A percentile compares a stretch with the other conserved stretches of the same genome.
Evolutionary conservation across 2,329 filamentous ascomycete genomes (phyloP).

Genomic region (Sclerotiophoma versabilis): DNA sequence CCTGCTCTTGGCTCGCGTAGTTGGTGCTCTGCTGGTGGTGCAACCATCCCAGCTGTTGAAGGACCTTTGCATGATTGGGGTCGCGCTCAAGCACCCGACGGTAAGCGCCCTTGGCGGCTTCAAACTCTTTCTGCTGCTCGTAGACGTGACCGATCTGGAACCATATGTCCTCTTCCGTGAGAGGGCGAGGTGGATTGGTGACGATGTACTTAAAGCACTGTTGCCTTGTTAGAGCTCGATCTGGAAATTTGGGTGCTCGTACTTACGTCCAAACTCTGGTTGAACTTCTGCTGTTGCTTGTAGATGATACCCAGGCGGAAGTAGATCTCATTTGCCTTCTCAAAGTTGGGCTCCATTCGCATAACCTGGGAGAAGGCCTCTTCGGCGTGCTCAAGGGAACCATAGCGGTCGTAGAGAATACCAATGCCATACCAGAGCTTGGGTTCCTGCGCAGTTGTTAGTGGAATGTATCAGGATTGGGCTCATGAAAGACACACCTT

Average conservation of each 20-base stretch:
- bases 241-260: background rate
- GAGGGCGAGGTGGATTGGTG: conserved; percentile 84
- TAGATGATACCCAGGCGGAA: conserved; percentile 99
- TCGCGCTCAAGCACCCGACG: conserved; percentile 92
- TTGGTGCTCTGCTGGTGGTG: conserved; percentile 94
- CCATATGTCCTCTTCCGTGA: conserved; percentile 99
- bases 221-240: conserved; percentile 19
- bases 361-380: conserved; percentile 99
- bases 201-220: conserved; percentile 99
- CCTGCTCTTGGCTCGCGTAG: conserved; percentile 91
- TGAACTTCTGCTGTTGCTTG: conserved; percentile 96
- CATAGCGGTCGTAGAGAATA: conserved; percentile 95
- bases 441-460: conserved; percentile 69
- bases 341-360: conserved; percentile 96
- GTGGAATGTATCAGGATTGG: background rate
- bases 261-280: conserved; percentile 84
- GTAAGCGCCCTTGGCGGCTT: conserved; percentile 91
- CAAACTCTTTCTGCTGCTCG: conserved; percentile 99
- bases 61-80: conserved; percentile 94
- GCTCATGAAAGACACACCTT: conserved; percentile 66
- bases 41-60: conserved; percentile 97
- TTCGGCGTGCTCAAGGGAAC: conserved; percentile 94
- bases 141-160: conserved; percentile 99
- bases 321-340: conserved; percentile 99
- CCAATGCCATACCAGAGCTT: conserved; percentile 99